Evolutionary conservation across 352 stramenopile species (phyloP).

Genomic region (Phytophthora brassicae): DNA sequence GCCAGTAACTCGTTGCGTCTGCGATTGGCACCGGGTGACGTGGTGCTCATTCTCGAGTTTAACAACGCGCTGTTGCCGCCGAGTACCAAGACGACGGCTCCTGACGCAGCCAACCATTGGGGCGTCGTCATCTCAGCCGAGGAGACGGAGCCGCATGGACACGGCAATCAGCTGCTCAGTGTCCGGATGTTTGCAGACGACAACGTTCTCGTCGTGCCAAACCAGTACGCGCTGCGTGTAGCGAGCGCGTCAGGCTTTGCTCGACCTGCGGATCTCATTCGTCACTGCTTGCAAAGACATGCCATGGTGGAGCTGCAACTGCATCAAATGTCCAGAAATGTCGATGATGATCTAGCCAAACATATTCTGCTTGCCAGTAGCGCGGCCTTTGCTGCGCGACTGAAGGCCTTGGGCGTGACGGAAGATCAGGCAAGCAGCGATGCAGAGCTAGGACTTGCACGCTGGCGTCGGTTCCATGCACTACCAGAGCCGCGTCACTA

Average conservation of each 20-base stretch:
- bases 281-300: constrained; percentile 57
- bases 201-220: constrained; percentile 50
- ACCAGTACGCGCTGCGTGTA: constrained; percentile 57
- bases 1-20: constrained; percentile 37
- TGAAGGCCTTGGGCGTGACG: constrained; percentile 29
- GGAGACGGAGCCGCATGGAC: constrained; percentile 41
- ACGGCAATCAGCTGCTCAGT: constrained; percentile 58
- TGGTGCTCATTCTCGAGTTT: constrained; percentile 74
- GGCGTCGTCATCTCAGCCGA: constrained; percentile 52
- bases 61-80: constrained; percentile 54
- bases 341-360: constrained; percentile 24
- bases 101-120: constrained; percentile 58
- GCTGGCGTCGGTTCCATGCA: constrained; percentile 33
- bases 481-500: constrained; percentile 23
- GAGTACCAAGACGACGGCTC: constrained; percentile 35
- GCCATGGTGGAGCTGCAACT: constrained; percentile 54
- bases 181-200: constrained; percentile 62
- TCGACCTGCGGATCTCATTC: constrained; percentile 44
- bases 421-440: constrained; percentile 18
- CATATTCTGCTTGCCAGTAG: constrained; percentile 23
- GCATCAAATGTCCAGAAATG: constrained; percentile 21
- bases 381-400: constrained; percentile 31
- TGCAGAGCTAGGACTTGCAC: constrained; percentile 28
- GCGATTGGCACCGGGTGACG: constrained; percentile 46
- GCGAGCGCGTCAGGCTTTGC: constrained; percentile 38